These are phyloP conservation scores for Colletotrichum abscissum DNA, from an alignment of 2,329 filamentous ascomycete genomes.

Conservation along the genomic window DNA sequence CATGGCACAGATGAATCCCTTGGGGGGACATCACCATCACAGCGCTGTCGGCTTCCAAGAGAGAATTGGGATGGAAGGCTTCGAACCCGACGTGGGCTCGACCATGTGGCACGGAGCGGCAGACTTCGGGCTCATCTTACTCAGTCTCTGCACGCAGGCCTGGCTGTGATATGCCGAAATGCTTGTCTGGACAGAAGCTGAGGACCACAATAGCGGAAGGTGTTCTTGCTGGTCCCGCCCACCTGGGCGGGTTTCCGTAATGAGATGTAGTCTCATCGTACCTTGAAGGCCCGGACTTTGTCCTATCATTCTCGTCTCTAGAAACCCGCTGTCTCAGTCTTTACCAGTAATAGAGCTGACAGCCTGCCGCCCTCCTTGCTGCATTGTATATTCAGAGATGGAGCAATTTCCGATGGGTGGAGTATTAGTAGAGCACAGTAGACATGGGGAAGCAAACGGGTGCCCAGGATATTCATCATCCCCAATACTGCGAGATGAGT, in stretches of 20 bases:
- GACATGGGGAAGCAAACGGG: conserved; percentile 75
- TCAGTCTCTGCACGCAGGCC: background rate
- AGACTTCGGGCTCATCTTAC: background rate
- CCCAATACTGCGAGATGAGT: too few species aligned
- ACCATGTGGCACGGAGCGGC: conserved; percentile 28
- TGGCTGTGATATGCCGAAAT: background rate
- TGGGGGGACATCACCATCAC: conserved; percentile 58
- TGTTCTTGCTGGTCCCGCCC: background rate
- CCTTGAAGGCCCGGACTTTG: background rate
- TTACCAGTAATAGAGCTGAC: background rate
- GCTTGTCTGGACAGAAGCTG: background rate
- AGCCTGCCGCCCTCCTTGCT: conserved; percentile 35
- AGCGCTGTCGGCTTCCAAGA: conserved; percentile 50
- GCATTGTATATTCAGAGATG: conserved; percentile 56
- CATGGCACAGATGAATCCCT: conserved; percentile 61
- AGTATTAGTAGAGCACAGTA: conserved; percentile 66
- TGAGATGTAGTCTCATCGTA: background rate
- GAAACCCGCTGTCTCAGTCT: background rate
- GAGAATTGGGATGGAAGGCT: conserved; percentile 43
- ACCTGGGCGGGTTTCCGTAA: background rate
- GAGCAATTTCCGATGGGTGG: conserved; percentile 64
- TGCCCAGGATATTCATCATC: conserved; percentile 68
- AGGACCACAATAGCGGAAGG: background rate
- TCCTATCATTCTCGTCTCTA: background rate
- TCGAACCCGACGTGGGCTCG: conserved; percentile 43